Evolutionary conservation across 148 eudicot genomes (phyloP).

Genomic region (Diospyros lotus): DNA sequence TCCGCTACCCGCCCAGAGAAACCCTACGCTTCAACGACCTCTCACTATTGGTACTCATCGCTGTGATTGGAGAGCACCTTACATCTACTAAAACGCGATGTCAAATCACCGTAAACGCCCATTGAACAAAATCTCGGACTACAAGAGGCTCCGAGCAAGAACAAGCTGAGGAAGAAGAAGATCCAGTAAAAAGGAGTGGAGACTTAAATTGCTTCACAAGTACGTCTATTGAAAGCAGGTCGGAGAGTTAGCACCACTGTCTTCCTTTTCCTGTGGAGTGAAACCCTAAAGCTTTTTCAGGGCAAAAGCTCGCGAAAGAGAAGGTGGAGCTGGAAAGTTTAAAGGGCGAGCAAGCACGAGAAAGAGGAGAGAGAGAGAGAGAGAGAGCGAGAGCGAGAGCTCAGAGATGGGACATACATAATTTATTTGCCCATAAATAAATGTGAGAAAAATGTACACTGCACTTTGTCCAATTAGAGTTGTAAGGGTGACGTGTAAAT

Average conservation of each 20-base stretch:
- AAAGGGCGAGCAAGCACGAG: too few relatives aligned
- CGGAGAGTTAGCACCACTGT: neutral
- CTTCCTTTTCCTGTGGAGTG: too few relatives aligned
- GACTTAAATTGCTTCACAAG: slow-evolving; percentile 45
- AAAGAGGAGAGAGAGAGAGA: too few relatives aligned
- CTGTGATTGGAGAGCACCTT: neutral
- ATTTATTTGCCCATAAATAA: too few relatives aligned
- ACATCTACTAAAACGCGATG: slow-evolving; percentile 2
- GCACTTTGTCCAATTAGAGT: too few relatives aligned
- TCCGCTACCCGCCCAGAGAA: neutral
- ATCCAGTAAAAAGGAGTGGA: slow-evolving; percentile 16
- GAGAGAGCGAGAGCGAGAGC: too few relatives aligned
- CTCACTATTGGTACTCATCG: slow-evolving; percentile 17
- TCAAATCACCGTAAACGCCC: neutral
- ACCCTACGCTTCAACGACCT: neutral
- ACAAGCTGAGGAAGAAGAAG: neutral
- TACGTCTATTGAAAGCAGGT: slow-evolving; percentile 38
- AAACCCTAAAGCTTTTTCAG: too few relatives aligned
- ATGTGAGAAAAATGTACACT: too few relatives aligned
- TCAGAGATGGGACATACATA: too few relatives aligned
- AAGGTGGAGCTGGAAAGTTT: too few relatives aligned
- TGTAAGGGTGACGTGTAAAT: too few relatives aligned
- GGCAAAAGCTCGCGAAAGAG: too few relatives aligned
- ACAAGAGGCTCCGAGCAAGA: neutral
- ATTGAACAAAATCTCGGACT: neutral